Conservation (phyloP, 1,139 yeast genomes). For the Candida mesenterica region DNA sequence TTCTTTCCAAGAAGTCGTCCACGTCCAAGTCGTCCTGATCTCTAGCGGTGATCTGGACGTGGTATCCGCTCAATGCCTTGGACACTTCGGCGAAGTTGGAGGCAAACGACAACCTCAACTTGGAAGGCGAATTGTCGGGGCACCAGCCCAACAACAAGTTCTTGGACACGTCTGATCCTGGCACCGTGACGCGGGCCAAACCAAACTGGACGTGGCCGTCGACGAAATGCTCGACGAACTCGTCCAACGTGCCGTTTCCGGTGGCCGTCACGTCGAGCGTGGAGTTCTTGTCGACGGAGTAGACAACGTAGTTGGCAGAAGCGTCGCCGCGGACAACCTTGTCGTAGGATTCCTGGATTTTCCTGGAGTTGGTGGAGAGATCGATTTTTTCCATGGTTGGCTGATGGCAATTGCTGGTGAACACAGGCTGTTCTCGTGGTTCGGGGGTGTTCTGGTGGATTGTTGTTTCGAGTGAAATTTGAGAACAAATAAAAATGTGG, state of each 20-base stretch:
- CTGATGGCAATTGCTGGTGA: slow-evolving; percentile 1
- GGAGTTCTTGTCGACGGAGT: slow-evolving; percentile 57
- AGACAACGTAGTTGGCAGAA: slow-evolving; percentile 57
- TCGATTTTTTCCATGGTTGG: slow-evolving; percentile 53
- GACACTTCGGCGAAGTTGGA: slow-evolving; percentile 74
- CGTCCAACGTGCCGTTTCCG: slow-evolving; percentile 67
- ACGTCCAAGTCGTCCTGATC: slow-evolving; percentile 87
- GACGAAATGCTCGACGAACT: slow-evolving; percentile 76
- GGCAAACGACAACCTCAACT: slow-evolving; percentile 71
- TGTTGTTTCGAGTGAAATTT: too few relatives aligned
- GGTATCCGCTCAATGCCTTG: slow-evolving; percentile 73
- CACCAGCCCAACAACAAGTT: slow-evolving; percentile 91
- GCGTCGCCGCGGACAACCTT: slow-evolving; percentile 63
- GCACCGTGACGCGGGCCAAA: slow-evolving; percentile 80
- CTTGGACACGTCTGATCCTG: slow-evolving; percentile 85
- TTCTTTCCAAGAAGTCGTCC: slow-evolving; percentile 67
- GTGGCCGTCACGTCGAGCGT: slow-evolving; percentile 57
- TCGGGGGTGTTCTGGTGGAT: too few relatives aligned
- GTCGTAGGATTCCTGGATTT: slow-evolving; percentile 62
- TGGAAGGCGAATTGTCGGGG: slow-evolving; percentile 80
- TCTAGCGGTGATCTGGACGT: slow-evolving; percentile 95
- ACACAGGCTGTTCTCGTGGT: too few relatives aligned
- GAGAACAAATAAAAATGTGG: neutral
- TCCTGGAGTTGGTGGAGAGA: slow-evolving; percentile 55
- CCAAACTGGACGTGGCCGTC: slow-evolving; percentile 94